Conservation (phyloP, 352 stramenopile genomes). For the Phytophthora sp. region DNA sequence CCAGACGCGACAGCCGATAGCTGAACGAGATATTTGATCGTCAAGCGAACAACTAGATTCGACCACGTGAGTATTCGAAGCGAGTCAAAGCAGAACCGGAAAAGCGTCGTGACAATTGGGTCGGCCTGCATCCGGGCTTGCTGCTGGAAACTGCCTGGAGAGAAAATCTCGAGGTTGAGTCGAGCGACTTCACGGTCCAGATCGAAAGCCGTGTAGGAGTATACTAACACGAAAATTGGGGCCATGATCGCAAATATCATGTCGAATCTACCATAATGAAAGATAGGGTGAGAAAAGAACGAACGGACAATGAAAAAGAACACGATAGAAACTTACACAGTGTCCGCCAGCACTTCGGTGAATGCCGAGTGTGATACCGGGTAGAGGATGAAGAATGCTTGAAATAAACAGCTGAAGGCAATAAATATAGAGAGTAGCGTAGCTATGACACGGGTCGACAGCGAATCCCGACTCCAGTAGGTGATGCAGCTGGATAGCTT, state of each 20-base stretch:
- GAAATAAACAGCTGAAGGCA: conserved; percentile 16
- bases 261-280: conserved; percentile 35
- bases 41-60: conserved; percentile 11
- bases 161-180: conserved; percentile 20
- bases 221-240: conserved; percentile 26
- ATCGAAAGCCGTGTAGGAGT: conserved; percentile 29
- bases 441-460: too few species aligned
- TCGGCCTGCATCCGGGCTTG: conserved; percentile 22
- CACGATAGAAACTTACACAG: conserved; percentile 33
- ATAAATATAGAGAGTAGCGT: too few species aligned
- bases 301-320: too few species aligned
- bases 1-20: conserved; percentile 25
- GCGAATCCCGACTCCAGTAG: conserved; percentile 25
- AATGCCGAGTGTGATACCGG: conserved; percentile 20
- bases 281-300: too few species aligned
- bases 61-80: conserved; percentile 23
- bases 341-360: conserved; percentile 31
- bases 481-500: conserved; percentile 19
- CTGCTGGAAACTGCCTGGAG: conserved; percentile 19
- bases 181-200: conserved; percentile 26
- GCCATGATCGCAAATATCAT: conserved; percentile 31
- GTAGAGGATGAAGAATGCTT: conserved; percentile 20
- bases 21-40: conserved; percentile 37
- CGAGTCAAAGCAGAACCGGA: conserved; percentile 31
- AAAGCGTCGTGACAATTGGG: conserved; percentile 17